Evolutionary conservation across 768 basidiomycete species (phyloP).

Genomic region (Boletus patriciae): DNA sequence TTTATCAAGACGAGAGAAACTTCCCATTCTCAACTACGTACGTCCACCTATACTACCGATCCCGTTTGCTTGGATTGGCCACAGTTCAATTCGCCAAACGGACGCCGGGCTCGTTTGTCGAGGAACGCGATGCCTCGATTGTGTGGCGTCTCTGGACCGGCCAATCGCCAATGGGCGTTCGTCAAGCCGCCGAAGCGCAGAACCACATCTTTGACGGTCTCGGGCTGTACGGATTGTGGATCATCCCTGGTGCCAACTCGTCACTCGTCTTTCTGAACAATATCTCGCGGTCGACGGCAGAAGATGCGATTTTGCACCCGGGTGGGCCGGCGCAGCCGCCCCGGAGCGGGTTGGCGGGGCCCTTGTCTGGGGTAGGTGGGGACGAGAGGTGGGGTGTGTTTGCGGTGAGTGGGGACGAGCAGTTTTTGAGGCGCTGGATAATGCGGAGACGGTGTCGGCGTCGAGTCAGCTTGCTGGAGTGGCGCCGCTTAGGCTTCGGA

Average conservation of each 20-base stretch:
- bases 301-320: constrained; percentile 75
- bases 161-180: constrained; percentile 77
- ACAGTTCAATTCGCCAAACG: constrained; percentile 74
- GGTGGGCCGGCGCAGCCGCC: constrained; percentile 48
- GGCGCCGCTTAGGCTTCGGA: no score
- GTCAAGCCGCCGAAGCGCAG: constrained; percentile 87
- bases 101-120: constrained; percentile 82
- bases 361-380: constrained; percentile 30
- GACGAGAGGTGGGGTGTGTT: constrained; percentile 50
- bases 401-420: no score
- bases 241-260: constrained; percentile 75
- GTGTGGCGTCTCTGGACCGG: constrained; percentile 85
- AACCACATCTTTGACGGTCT: constrained; percentile 90
- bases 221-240: constrained; percentile 78
- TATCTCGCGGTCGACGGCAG: constrained; percentile 63
- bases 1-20: constrained; percentile 70
- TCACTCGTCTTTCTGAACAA: constrained; percentile 60
- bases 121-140: constrained; percentile 78
- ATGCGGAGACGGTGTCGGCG: constrained; percentile 68
- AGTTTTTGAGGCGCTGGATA: no score
- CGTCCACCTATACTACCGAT: constrained; percentile 28
- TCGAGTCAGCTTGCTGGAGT: constrained; percentile 25
- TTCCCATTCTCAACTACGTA: constrained; percentile 81
- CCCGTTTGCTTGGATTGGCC: neutral
- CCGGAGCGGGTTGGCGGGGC: constrained; percentile 32